A percentile compares a stretch with the other conserved stretches of the same genome.
These are phyloP conservation scores for Insectozyma bohioensis DNA, from an alignment of 1,139 yeast genomes.

Conservation along the genomic window DNA sequence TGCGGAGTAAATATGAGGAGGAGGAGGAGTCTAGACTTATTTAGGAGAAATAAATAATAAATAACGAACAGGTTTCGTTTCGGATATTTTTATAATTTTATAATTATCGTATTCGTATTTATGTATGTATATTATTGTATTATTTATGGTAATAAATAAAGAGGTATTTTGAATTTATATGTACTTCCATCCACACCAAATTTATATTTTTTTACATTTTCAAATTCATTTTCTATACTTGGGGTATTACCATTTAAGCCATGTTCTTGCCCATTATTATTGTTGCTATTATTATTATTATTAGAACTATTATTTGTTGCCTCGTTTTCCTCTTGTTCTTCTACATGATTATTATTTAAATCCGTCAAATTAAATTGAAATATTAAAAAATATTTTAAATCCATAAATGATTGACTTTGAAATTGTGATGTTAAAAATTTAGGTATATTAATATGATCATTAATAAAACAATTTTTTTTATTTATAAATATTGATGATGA, in stretches of 20 bases:
- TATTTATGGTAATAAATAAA: constrained; percentile 22
- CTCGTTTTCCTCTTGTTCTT: constrained; percentile 8
- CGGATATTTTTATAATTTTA: too few species aligned
- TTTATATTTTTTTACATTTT: constrained; percentile 18
- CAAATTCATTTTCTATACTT: constrained; percentile 9
- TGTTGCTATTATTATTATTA: too few species aligned
- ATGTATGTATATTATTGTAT: not conserved
- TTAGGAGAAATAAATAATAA: too few species aligned
- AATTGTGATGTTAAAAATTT: constrained; percentile 35
- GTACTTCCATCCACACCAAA: constrained; percentile 33
- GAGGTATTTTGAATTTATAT: constrained; percentile 34
- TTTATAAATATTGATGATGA: constrained; percentile 28
- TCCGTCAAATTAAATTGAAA: constrained; percentile 39
- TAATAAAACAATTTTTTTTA: constrained; percentile 15
- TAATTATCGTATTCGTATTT: too few species aligned
- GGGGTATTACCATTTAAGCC: constrained; percentile 1
- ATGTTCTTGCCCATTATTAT: constrained; percentile 7
- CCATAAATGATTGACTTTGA: constrained; percentile 37
- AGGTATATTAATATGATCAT: constrained; percentile 35
- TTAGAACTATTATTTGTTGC: too few species aligned
- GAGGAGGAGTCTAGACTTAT: constrained; percentile 1
- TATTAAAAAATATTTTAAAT: constrained; percentile 36
- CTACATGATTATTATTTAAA: too few species aligned
- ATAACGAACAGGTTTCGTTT: too few species aligned
- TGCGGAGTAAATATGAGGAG: not conserved